Percentiles rank a stretch among this genome's conserved stretches.
phyloP scores from a whole-genome alignment of 176 grass and related monocot species.

The Oryza coarctata region DNA sequence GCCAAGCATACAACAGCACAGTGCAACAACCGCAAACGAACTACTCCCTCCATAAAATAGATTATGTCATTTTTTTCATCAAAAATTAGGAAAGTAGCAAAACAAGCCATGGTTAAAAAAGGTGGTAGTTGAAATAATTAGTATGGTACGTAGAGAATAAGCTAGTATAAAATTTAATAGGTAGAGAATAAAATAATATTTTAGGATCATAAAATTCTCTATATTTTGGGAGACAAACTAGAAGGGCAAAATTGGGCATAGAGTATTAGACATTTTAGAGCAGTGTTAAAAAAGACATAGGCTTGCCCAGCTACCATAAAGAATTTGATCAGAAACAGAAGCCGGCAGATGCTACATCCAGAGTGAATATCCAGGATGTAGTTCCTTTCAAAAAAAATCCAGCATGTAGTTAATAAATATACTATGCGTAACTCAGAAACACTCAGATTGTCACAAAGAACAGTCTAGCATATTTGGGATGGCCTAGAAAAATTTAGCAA shows the following conservation, averaged over 20 bases:
- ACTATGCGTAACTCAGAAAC: background rate
- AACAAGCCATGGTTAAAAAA: too few species aligned
- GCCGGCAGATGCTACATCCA: background rate
- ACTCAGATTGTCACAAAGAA: background rate
- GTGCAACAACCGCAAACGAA: background rate
- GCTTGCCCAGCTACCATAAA: background rate
- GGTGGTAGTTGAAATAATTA: too few species aligned
- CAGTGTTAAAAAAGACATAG: background rate
- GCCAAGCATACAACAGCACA: background rate
- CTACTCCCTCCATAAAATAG: too few species aligned
- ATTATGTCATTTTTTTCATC: too few species aligned
- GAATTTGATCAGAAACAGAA: background rate
- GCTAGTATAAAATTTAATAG: too few species aligned
- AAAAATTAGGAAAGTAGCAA: too few species aligned
- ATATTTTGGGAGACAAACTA: too few species aligned
- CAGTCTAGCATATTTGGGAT: background rate
- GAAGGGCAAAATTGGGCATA: too few species aligned
- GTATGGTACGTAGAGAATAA: too few species aligned
- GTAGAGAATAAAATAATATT: too few species aligned
- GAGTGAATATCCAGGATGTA: background rate
- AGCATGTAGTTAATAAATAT: background rate
- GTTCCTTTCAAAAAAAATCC: too few species aligned
- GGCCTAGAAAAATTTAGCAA: constrained; percentile 21
- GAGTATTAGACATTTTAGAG: background rate
- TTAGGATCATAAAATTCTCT: too few species aligned